Evolutionary conservation across 83 land plant species (phyloP).

Genomic region (Larix sibirica): DNA sequence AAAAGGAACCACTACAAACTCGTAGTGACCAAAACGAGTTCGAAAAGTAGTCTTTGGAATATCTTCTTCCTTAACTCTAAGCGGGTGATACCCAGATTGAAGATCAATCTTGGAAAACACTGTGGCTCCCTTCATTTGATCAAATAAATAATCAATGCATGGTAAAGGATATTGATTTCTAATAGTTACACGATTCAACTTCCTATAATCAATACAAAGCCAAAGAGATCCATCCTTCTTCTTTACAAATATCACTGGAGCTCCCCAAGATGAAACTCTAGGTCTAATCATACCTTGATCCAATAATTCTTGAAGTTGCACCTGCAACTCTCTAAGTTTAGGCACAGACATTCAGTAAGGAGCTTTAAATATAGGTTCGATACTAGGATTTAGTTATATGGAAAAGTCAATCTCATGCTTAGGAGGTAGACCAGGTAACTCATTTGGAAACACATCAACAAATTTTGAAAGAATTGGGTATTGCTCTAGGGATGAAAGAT

Average conservation of each 20-base stretch:
- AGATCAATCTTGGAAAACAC: constrained; percentile 13
- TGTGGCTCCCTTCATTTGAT: background rate
- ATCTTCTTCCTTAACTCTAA: background rate
- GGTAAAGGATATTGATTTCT: background rate
- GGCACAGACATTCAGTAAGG: constrained; percentile 1
- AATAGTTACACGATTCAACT: background rate
- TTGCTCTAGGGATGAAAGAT: too few species aligned
- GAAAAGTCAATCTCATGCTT: background rate
- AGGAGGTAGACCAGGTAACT: too few species aligned
- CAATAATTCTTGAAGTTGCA: background rate
- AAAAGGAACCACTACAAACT: background rate
- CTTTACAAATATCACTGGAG: background rate
- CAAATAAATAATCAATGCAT: constrained; percentile 3
- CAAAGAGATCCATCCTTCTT: constrained; percentile 9
- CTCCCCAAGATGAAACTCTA: too few species aligned
- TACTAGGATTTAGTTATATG: background rate
- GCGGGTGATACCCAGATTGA: constrained; percentile 5
- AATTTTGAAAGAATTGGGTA: too few species aligned
- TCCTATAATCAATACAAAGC: constrained; percentile 4
- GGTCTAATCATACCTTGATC: too few species aligned
- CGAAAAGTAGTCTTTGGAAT: background rate
- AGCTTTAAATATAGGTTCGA: background rate
- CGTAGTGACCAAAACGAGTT: constrained; percentile 1
- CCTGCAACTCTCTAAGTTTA: background rate
- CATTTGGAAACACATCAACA: too few species aligned